Conservation (phyloP, 306 rosid genomes). For the Cucurbita ficifolia region DNA sequence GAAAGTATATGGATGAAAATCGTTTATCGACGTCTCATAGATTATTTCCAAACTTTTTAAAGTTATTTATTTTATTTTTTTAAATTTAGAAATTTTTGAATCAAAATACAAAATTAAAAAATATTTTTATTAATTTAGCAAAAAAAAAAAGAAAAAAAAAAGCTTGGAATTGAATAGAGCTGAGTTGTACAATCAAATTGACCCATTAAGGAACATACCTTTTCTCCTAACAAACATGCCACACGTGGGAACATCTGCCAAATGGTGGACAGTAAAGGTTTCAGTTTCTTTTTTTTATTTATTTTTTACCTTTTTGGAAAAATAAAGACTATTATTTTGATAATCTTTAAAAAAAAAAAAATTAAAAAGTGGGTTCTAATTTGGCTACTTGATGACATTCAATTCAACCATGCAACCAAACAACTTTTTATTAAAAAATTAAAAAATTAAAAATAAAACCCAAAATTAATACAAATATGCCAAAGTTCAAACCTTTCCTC, state of each 20-base stretch:
- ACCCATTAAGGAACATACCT: background rate
- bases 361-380: slow-evolving; percentile 23
- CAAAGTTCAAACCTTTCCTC: background rate
- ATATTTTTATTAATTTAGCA: too few species aligned
- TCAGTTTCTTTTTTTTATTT: background rate
- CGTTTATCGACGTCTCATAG: too few species aligned
- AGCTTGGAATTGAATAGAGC: background rate
- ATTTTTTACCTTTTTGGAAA: background rate
- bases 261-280: background rate
- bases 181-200: background rate
- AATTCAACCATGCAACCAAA: slow-evolving; percentile 47
- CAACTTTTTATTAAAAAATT: slow-evolving; percentile 8
- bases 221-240: background rate
- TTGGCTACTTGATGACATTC: slow-evolving; percentile 14
- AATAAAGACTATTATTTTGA: background rate
- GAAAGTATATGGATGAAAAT: too few species aligned
- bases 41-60: too few species aligned
- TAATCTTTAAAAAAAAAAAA: background rate
- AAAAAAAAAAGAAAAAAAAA: background rate
- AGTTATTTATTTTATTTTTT: too few species aligned
- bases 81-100: too few species aligned
- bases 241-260: background rate
- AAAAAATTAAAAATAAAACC: background rate
- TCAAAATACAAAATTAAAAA: too few species aligned
- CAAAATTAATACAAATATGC: background rate